phyloP scores from a whole-genome alignment of 176 grass and related monocot species.

The Juncus inflexus region DNA sequence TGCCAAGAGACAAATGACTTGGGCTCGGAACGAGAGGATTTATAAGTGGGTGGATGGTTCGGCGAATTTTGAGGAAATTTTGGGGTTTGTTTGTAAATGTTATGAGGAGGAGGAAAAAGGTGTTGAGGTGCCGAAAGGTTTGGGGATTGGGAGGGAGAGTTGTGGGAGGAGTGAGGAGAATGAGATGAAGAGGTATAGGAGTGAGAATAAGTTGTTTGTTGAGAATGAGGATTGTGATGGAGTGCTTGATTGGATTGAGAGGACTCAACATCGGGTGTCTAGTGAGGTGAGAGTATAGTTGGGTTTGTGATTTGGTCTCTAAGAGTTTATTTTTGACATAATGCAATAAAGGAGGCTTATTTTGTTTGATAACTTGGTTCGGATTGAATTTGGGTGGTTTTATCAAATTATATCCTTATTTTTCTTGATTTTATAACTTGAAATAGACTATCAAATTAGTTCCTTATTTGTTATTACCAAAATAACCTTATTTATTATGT shows the following conservation, averaged over 20 bases:
- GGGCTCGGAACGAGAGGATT: constrained; percentile 72
- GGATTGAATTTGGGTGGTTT: no score
- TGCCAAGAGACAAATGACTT: constrained; percentile 75
- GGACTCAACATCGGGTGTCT: constrained; percentile 28
- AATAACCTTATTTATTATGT: no score
- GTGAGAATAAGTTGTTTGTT: constrained; percentile 53
- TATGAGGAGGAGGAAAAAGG: constrained; percentile 27
- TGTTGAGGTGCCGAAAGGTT: constrained; percentile 43
- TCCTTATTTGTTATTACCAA: no score
- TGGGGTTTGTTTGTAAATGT: constrained; percentile 52
- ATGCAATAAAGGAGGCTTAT: no score
- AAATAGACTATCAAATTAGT: no score
- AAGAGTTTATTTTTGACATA: no score
- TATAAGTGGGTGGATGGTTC: constrained; percentile 69
- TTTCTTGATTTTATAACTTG: no score
- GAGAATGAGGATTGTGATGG: constrained; percentile 39
- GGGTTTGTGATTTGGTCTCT: no score
- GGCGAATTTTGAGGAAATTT: constrained; percentile 47
- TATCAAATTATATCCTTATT: no score
- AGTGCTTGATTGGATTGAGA: constrained; percentile 69
- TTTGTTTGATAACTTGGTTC: no score
- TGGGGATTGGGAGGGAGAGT: constrained; percentile 61
- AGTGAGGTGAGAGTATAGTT: neutral
- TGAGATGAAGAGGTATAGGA: constrained; percentile 57
- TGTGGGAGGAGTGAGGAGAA: constrained; percentile 24